phyloP scores from a whole-genome alignment of 2,329 filamentous ascomycete genomes.

The Xylariaceae sp. region DNA sequence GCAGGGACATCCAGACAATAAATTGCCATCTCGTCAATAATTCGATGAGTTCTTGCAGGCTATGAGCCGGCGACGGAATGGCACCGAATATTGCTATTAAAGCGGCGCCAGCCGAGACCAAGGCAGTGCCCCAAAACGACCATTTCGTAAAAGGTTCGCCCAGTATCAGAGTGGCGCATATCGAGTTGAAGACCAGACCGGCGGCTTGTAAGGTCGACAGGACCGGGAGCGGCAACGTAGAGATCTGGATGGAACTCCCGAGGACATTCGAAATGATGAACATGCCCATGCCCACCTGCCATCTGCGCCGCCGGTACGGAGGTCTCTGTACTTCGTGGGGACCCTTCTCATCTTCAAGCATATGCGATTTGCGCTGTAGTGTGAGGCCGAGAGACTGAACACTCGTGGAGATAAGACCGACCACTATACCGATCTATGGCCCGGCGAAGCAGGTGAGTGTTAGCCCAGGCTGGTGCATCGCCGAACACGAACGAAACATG shows the following conservation, averaged over 20 bases:
- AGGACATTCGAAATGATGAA: constrained; percentile 92
- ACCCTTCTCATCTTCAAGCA: constrained; percentile 92
- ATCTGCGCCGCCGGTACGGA: constrained; percentile 82
- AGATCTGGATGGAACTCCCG: constrained; percentile 95
- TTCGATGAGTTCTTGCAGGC: constrained; percentile 70
- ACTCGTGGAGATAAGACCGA: constrained; percentile 88
- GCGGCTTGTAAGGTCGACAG: constrained; percentile 93
- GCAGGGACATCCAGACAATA: constrained; percentile 81
- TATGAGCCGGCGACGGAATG: constrained; percentile 88
- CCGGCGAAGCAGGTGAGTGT: constrained; percentile 1
- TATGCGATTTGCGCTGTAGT: constrained; percentile 94
- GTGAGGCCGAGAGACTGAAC: constrained; percentile 93
- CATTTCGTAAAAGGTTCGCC: constrained; percentile 90
- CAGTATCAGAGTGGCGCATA: constrained; percentile 89
- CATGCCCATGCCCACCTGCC: constrained; percentile 97
- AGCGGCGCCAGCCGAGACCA: constrained; percentile 83
- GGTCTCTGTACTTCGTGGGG: constrained; percentile 73
- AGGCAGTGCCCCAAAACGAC: constrained; percentile 82
- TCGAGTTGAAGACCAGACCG: constrained; percentile 95
- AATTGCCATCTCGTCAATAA: constrained; percentile 72
- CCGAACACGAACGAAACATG: background rate
- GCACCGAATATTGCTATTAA: constrained; percentile 92
- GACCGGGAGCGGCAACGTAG: constrained; percentile 86
- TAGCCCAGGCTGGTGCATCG: constrained; percentile 10
- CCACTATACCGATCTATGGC: constrained; percentile 77